phyloP scores from a whole-genome alignment of 805 yeast species.

The Candida jianshihensis region DNA sequence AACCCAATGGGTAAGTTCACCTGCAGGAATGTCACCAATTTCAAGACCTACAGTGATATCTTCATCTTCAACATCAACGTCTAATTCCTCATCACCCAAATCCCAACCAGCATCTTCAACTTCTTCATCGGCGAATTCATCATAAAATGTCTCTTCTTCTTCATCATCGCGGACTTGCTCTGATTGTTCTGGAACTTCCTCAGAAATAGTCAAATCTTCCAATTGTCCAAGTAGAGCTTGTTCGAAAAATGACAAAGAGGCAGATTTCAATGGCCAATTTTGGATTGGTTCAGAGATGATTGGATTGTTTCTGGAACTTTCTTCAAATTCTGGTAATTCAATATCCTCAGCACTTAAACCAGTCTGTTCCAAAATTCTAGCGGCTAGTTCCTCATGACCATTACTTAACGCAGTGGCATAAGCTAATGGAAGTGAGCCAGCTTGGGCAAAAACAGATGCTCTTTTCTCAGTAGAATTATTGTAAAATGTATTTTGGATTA shows the following conservation, averaged over 20 bases:
- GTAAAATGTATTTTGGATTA: conserved; percentile 78
- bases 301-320: conserved; percentile 41
- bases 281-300: conserved; percentile 35
- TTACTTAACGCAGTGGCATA: conserved; percentile 86
- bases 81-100: conserved; percentile 71
- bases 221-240: conserved; percentile 74
- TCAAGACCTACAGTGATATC: conserved; percentile 35
- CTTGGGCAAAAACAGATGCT: conserved; percentile 62
- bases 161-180: not conserved
- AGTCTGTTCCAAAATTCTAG: conserved; percentile 60
- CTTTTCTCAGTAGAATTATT: conserved; percentile 70
- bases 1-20: conserved; percentile 74
- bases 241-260: conserved; percentile 76
- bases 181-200: conserved; percentile 23
- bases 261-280: conserved; percentile 80
- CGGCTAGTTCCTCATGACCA: conserved; percentile 73
- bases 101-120: conserved; percentile 74
- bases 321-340: conserved; percentile 48
- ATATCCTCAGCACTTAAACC: conserved; percentile 61
- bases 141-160: not conserved
- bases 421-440: conserved; percentile 83
- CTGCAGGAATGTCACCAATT: conserved; percentile 21
- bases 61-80: conserved; percentile 55
- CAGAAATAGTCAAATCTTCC: conserved; percentile 54
- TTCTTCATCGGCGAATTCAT: conserved; percentile 34